Conservation (phyloP, 2,329 filamentous ascomycete genomes). For the Talaromyces amestolkiae region DNA sequence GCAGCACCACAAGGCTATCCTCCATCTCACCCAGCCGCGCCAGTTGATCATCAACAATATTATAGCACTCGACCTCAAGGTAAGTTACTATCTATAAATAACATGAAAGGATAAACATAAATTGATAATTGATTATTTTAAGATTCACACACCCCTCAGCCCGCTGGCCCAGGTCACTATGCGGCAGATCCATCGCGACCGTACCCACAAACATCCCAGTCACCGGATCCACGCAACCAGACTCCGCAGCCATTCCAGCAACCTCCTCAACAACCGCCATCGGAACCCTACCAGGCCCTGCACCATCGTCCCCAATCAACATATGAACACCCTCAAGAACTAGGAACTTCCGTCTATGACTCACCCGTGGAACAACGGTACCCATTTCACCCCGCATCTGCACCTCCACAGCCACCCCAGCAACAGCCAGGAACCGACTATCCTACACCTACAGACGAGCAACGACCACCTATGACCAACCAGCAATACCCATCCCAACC, state of each 20-base stretch:
- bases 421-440: conserved; percentile 15
- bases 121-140: background rate
- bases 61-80: conserved; percentile 58
- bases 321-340: conserved; percentile 71
- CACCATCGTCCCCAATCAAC: conserved; percentile 64
- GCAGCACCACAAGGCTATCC: conserved; percentile 38
- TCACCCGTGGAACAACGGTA: conserved; percentile 59
- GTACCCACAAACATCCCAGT: conserved; percentile 40
- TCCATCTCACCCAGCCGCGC: conserved; percentile 32
- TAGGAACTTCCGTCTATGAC: conserved; percentile 75
- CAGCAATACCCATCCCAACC: conserved; percentile 29
- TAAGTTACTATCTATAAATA: conserved; percentile 21
- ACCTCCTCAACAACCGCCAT: conserved; percentile 25
- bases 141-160: conserved; percentile 41
- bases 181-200: conserved; percentile 54
- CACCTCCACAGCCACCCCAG: conserved; percentile 22
- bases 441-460: conserved; percentile 38
- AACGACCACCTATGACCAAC: conserved; percentile 18
- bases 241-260: conserved; percentile 42
- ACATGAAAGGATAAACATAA: no score
- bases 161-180: conserved; percentile 60
- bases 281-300: conserved; percentile 42
- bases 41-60: conserved; percentile 65
- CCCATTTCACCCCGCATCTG: conserved; percentile 30
- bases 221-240: conserved; percentile 41